Base-by-base conservation (phyloP, 352 stramenopile species). In the Peronosclerospora sorghi region DNA sequence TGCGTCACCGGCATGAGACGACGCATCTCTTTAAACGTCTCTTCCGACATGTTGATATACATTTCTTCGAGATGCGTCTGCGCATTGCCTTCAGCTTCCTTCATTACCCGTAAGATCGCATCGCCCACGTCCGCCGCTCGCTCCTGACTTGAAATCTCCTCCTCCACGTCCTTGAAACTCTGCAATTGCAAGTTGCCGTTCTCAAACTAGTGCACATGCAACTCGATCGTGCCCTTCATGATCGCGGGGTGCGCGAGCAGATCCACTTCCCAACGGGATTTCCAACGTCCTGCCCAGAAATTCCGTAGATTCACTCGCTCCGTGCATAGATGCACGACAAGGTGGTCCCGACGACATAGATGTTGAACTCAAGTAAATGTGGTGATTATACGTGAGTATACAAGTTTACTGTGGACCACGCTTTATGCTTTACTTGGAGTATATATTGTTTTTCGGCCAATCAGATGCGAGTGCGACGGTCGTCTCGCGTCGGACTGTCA, bases 131-230 rank as follows among this genome's bases (percentile, higher is more conserved):
- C 68, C 5, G 60, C 61, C 10, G 63, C n/a, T n/a, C n/a, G 21
- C 13, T 58, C 45, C 8, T 67, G 42, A 14, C 73, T 73, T 9
- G 53, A 47, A 10, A 90, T 53, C 27, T 71, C 65, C 18, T 84
- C 61, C 12, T 76, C 65, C 19, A 95, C 48, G 2, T 61, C 41
- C 51, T 94, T 95, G 45, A 65, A 59, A 37, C 66, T 88, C 50
- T 94, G 76, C 30, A 97, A 54, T 65, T 97, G 88, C 35, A 97
- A 62, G 53, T 97, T 97, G 23, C 89, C 91, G 62, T 97, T 95
- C 69, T 97, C 91, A 70, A 96, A 97, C 66, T 96, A 97, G 63
- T 97, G 91, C 20, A 92, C 86, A 45, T 88, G 83, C 28, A 97
- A 58, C 41, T 79, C 52, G 41, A 95, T 86, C 17, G 43, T 70